phyloP scores from a whole-genome alignment of 257 asterid genomes.

The Solanum arcanum region DNA sequence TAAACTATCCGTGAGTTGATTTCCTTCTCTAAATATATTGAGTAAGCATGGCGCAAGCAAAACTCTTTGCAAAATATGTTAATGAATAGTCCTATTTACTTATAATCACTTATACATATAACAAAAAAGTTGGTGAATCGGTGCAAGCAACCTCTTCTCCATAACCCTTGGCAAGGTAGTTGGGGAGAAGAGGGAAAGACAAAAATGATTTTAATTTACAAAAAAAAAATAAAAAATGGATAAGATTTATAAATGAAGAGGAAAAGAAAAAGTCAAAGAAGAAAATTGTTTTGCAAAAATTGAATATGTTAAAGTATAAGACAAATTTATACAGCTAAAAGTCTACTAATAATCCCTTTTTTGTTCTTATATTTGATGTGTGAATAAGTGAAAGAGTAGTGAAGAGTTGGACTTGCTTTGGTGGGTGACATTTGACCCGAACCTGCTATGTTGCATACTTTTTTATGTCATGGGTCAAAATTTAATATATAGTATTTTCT shows the following conservation, averaged over 20 bases:
- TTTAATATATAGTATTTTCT: neutral
- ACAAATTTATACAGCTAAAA: neutral
- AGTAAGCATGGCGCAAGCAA: neutral
- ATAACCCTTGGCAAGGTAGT: neutral
- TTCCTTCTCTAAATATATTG: neutral
- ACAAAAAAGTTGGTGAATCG: neutral
- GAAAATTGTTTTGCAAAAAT: neutral
- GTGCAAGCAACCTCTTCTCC: slow-evolving; percentile 1
- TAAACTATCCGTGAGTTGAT: neutral
- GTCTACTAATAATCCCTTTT: neutral
- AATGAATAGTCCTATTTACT: neutral
- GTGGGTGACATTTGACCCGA: neutral
- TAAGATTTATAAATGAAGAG: neutral
- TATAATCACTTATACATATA: neutral
- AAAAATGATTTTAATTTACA: neutral
- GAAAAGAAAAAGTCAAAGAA: neutral
- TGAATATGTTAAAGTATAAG: neutral
- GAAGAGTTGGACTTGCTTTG: neutral
- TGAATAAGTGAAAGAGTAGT: neutral
- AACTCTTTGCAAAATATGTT: neutral
- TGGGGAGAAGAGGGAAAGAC: neutral
- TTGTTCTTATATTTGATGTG: neutral
- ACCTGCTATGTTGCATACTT: neutral
- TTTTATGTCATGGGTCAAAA: neutral
- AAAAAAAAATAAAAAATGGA: neutral